These are phyloP conservation scores for Corinectria fuckeliana DNA, from an alignment of 2,329 filamentous ascomycete genomes.

Conservation along the genomic window DNA sequence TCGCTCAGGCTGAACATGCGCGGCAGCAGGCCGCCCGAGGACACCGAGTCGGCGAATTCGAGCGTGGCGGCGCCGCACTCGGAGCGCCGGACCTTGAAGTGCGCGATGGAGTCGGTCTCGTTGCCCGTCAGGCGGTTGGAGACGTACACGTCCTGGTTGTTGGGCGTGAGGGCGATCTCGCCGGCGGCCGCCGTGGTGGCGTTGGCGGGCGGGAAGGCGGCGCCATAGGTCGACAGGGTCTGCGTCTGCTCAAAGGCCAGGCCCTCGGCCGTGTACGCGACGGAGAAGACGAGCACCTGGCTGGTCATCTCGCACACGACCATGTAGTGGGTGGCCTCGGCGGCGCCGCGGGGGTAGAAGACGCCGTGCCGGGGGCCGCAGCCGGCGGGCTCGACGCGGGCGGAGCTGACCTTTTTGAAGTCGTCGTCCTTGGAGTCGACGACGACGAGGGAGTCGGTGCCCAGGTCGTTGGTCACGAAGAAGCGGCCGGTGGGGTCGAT, in stretches of 20 bases:
- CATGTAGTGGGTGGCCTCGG: constrained; percentile 52
- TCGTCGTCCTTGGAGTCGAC: constrained; percentile 51
- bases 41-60: constrained; percentile 42
- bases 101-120: constrained; percentile 54
- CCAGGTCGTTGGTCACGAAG: constrained; percentile 57
- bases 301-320: constrained; percentile 56
- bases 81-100: constrained; percentile 46
- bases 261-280: constrained; percentile 46
- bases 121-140: constrained; percentile 58
- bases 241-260: constrained; percentile 47
- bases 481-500: constrained; percentile 57
- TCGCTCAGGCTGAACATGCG: constrained; percentile 54
- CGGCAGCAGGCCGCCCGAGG: constrained; percentile 47
- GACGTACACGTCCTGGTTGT: constrained; percentile 55
- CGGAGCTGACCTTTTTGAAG: constrained; percentile 46
- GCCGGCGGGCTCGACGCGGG: constrained; percentile 45
- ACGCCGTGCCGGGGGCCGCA: constrained; percentile 59
- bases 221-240: constrained; percentile 50
- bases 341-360: constrained; percentile 49
- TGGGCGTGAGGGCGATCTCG: constrained; percentile 50
- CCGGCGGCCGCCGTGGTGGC: constrained; percentile 50
- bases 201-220: constrained; percentile 43
- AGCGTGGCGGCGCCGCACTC: constrained; percentile 39
- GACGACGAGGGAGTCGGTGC: constrained; percentile 54
- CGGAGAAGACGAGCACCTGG: constrained; percentile 50